A percentile compares a stretch with the other conserved stretches of the same genome.
phyloP scores from a whole-genome alignment of 176 grass and related monocot species.

The Cenchrus americanus region DNA sequence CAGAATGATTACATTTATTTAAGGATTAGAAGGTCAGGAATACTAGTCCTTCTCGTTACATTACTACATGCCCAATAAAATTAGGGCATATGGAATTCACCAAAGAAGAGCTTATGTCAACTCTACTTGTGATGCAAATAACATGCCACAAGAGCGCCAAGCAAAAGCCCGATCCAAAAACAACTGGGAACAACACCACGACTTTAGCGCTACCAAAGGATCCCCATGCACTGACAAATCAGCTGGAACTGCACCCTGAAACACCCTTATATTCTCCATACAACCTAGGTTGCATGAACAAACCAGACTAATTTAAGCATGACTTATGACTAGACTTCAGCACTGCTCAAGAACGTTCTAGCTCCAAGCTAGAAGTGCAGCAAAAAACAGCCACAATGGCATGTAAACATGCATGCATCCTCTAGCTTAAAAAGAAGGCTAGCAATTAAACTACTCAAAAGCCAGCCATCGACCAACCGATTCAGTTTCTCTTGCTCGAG shows the following conservation, averaged over 20 bases:
- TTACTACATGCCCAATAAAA: constrained; percentile 14
- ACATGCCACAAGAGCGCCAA: background rate
- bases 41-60: background rate
- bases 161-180: constrained; percentile 27
- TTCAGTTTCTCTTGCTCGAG: constrained; percentile 1
- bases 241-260: constrained; percentile 9
- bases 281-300: constrained; percentile 7
- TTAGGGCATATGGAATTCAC: background rate
- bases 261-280: constrained; percentile 1
- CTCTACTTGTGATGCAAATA: background rate
- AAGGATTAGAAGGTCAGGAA: background rate
- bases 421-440: constrained; percentile 21
- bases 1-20: constrained; percentile 4
- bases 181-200: background rate
- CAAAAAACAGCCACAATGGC: constrained; percentile 35
- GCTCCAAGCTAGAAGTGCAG: constrained; percentile 34
- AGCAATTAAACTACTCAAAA: background rate
- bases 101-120: background rate
- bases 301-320: constrained; percentile 8
- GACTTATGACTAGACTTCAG: background rate
- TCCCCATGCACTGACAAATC: background rate
- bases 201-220: background rate
- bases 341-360: background rate
- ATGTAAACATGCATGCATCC: constrained; percentile 36
- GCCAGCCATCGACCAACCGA: too few relatives aligned